Base-by-base conservation (phyloP, 169 alveolate genomes). In the Plasmodium knowlesi region DNA sequence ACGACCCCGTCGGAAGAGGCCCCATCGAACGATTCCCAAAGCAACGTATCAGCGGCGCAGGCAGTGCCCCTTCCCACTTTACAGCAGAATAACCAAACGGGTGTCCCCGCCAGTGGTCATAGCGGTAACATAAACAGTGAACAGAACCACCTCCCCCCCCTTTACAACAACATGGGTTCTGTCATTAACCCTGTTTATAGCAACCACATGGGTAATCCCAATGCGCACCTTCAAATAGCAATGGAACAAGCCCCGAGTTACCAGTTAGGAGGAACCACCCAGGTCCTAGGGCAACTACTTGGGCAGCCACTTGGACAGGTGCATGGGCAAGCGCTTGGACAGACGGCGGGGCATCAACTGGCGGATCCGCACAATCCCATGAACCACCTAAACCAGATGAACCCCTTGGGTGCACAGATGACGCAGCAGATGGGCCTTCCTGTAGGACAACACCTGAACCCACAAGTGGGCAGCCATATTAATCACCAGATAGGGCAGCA, bases 1-100 rank as follows among this genome's bases (percentile, higher is more conserved):
- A 34, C 93, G 22, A 14, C 61, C 61, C 61, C 61, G 5, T 57
- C 93, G 5, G 84, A 86, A 41, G 93, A 86, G 81, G 19, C 46
- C 22, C 86, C 78, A 70, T 73, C 57, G 30, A 53, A 19, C 80
- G 93, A 86, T 16, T 25, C 30, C 19, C 78, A 74, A 34, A 78
- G 61, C 34, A 85, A 71, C 41, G 57, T 22, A 9, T 9, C 70
- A n/a, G 5, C 22, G 39, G 71, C 43, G 25, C 30, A 34, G n/a
- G 46, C 39, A 83, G 30, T 16, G 28, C 16, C 70, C 39, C 30
- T 16, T 16, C 46, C 61, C 54, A n/a, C 46, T 28, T 22, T 28
- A 34, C 41, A 25, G 46, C 32, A 76, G 25, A 86, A 53, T 19
- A 86, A 14, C 57, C 61, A 50, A 14, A 50, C 61, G 22, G 61